Evolutionary conservation across 192 early-diverging fungal genomes (phyloP).

Genomic region (Backusella psychrophila): DNA sequence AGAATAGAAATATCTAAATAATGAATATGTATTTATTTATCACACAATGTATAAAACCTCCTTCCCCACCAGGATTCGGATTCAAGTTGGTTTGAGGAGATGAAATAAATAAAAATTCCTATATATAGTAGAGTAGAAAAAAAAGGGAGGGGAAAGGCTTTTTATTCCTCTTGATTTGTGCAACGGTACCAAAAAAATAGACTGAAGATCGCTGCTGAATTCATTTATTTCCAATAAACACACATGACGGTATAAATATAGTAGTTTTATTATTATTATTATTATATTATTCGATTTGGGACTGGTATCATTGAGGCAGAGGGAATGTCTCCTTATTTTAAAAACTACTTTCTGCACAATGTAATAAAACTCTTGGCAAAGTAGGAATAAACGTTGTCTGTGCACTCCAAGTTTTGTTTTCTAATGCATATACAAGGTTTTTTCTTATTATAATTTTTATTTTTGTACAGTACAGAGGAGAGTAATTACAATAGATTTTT

Average conservation of each 20-base stretch:
- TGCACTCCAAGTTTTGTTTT: neutral
- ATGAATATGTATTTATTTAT: neutral
- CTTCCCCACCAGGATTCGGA: neutral
- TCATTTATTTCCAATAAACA: neutral
- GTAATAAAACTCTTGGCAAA: conserved; percentile 9
- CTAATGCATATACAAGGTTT: neutral
- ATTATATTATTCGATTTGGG: neutral
- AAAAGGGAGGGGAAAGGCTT: neutral
- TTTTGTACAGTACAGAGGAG: neutral
- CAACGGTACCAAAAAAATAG: neutral
- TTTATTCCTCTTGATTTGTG: neutral
- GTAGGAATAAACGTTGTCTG: conserved; percentile 1
- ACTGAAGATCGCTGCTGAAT: neutral
- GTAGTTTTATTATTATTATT: neutral
- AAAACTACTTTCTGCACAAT: conserved; percentile 1
- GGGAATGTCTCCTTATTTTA: conserved; percentile 1
- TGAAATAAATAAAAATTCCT: neutral
- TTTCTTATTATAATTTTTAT: neutral
- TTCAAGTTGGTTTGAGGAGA: neutral
- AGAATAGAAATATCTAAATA: neutral
- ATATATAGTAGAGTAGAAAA: neutral
- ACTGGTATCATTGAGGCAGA: neutral
- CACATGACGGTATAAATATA: neutral
- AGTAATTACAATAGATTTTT: neutral
- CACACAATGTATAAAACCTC: neutral